A percentile compares a stretch with the other conserved stretches of the same genome.
Conservation (phyloP, 768 basidiomycete species). For the Punctularia strigosozonata region DNA sequence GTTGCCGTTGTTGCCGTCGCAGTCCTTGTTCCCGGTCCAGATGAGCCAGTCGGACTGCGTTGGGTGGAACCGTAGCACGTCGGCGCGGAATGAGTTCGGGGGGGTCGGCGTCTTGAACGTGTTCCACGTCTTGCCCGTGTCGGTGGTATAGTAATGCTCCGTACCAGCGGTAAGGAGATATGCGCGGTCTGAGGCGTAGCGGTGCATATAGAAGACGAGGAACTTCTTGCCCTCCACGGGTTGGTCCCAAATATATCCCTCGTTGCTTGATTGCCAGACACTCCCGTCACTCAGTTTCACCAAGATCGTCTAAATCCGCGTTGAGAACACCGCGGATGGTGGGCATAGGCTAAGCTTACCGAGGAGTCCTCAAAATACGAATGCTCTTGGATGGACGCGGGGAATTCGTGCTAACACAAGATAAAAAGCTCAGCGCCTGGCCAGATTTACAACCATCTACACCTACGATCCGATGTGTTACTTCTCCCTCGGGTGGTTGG, state of each 20-base stretch:
- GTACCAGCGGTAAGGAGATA: constrained; percentile 71
- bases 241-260: constrained; percentile 85
- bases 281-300: constrained; percentile 65
- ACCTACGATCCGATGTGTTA: constrained; percentile 65
- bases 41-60: constrained; percentile 67
- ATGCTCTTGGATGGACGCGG: constrained; percentile 54
- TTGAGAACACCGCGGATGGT: not conserved
- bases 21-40: constrained; percentile 75
- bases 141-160: constrained; percentile 70
- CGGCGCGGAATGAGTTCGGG: constrained; percentile 70
- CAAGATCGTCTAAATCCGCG: constrained; percentile 54
- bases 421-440: constrained; percentile 1
- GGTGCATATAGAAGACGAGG: constrained; percentile 81
- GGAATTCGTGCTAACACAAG: constrained; percentile 51
- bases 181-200: constrained; percentile 67
- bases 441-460: not conserved
- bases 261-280: constrained; percentile 92
- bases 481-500: constrained; percentile 66
- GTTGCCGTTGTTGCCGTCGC: constrained; percentile 30
- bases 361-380: constrained; percentile 77
- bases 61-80: constrained; percentile 82
- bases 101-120: constrained; percentile 42
- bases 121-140: constrained; percentile 69
- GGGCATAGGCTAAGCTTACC: constrained; percentile 23
- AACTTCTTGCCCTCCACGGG: constrained; percentile 50